A percentile compares a stretch with the other conserved stretches of the same genome.
Conservation (phyloP, 352 stramenopile genomes). For the Phytophthora boehmeriae region DNA sequence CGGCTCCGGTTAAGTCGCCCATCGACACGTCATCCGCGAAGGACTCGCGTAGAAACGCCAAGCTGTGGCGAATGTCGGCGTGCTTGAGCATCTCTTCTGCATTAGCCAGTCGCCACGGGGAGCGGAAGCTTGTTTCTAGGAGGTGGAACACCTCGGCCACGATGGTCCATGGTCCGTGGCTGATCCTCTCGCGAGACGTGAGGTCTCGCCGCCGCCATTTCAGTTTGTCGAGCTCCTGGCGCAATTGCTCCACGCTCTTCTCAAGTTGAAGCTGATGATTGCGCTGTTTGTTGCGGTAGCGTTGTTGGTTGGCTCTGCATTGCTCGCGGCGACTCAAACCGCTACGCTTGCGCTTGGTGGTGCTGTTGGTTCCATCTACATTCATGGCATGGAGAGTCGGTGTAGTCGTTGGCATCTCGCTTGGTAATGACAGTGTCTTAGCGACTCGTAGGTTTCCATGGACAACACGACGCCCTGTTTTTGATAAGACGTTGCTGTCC, state of each 20-base stretch:
- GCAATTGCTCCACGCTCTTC: conserved; percentile 3
- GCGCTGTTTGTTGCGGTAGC: conserved; percentile 20
- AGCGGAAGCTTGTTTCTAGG: conserved; percentile 16
- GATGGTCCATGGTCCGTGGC: conserved; percentile 10
- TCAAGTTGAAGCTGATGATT: conserved; percentile 7
- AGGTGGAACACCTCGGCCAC: conserved; percentile 10
- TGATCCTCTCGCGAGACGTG: not conserved
- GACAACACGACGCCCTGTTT: no score
- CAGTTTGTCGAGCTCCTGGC: not conserved
- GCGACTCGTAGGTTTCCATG: no score
- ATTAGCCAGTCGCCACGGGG: conserved; percentile 6
- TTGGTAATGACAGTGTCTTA: no score
- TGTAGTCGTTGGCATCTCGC: no score
- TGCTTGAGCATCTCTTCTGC: conserved; percentile 10
- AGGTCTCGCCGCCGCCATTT: not conserved
- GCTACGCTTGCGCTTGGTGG: conserved; percentile 1
- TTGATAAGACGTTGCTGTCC: no score
- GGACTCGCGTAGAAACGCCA: conserved; percentile 6
- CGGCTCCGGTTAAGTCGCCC: not conserved
- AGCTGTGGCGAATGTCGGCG: conserved; percentile 6
- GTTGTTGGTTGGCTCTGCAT: conserved; percentile 18
- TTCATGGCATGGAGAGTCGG: no score
- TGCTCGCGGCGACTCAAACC: conserved; percentile 8
- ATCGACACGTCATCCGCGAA: conserved; percentile 13
- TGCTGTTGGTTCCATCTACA: not conserved